Evolutionary conservation across 2,329 filamentous ascomycete species (phyloP), one percentile per base, ranked within the genome.

Genomic region (Sporothrix inflata): DNA sequence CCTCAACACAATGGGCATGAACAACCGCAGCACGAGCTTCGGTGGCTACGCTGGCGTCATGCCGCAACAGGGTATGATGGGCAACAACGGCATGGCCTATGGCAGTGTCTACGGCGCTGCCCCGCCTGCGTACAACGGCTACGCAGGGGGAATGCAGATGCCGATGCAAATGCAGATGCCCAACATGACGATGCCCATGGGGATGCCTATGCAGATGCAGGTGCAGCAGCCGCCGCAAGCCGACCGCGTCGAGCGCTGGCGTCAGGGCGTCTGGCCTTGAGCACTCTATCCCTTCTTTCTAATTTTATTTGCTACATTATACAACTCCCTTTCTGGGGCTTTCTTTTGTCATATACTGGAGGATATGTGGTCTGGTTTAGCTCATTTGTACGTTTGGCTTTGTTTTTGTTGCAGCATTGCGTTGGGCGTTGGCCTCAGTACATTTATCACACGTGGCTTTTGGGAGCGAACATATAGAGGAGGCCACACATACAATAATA

Each of bases 211-310:
- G 71, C 71, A 38, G 45, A 71, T 74, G 76, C 70, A 47, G 61
- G 8, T 70, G 14, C 76, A 74, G 55, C 69, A 67, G 65, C 77
- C 74, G 63, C 77, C 74, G 1, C 77, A 79, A 73, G 69, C 77
- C 4, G 79, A 81, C 63, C 79, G 75, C 68, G 80, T 81, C 12
- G 80, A 81, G 76, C 75, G 77, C 21, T 81, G 80, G 80, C 76
- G 80, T 34, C 79, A 80, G 74, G 73, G 77, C 19, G 77, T 81
- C 14, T 70, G 74, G 73, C 77, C 77, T 21, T 76, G 61, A 71
- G 24, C 3, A 9, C 9, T 16, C 9, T 21, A 16, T 55, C 45
- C 1, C 5, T n/a, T 45, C 7, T 34, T 70, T 30, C 60, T 40
- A 3, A 19, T 38, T 40, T 57, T 67, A 30, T 19, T 67, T 21